phyloP scores from a whole-genome alignment of 371 early-diverging fungal species.

The Lichtheimia hyalospora region DNA sequence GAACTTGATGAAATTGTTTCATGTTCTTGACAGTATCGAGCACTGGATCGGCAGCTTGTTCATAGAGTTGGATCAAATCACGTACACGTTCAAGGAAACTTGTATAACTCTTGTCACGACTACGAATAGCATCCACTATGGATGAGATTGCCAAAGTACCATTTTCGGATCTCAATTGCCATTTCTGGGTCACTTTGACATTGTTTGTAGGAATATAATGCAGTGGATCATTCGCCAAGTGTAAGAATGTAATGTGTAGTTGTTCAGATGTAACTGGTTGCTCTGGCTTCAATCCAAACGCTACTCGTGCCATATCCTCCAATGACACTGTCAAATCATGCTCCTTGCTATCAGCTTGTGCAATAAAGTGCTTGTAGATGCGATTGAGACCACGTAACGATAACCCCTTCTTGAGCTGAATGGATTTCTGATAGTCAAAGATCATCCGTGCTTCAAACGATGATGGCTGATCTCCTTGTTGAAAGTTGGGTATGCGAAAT shows the following conservation, averaged over 20 bases:
- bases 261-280: constrained; percentile 16
- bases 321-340: constrained; percentile 18
- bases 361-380: constrained; percentile 28
- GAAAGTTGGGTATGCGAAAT: constrained; percentile 46
- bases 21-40: constrained; percentile 19
- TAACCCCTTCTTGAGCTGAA: constrained; percentile 8
- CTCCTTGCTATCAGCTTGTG: constrained; percentile 9
- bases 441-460: constrained; percentile 19
- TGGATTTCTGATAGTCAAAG: constrained; percentile 26
- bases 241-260: constrained; percentile 64
- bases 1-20: not conserved
- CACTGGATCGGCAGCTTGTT: constrained; percentile 31
- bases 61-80: constrained; percentile 41
- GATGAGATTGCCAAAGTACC: constrained; percentile 44
- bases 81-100: constrained; percentile 51
- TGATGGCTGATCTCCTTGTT: not conserved
- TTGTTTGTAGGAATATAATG: constrained; percentile 47
- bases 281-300: constrained; percentile 8
- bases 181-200: constrained; percentile 48
- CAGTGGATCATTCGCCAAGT: constrained; percentile 49
- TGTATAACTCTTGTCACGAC: constrained; percentile 30
- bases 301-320: constrained; percentile 36
- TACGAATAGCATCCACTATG: constrained; percentile 57
- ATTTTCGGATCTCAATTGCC: constrained; percentile 47
- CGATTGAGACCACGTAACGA: constrained; percentile 13